Base-by-base conservation (phyloP, 2,329 filamentous ascomycete species). In the Trichoderma citrinoviride region DNA sequence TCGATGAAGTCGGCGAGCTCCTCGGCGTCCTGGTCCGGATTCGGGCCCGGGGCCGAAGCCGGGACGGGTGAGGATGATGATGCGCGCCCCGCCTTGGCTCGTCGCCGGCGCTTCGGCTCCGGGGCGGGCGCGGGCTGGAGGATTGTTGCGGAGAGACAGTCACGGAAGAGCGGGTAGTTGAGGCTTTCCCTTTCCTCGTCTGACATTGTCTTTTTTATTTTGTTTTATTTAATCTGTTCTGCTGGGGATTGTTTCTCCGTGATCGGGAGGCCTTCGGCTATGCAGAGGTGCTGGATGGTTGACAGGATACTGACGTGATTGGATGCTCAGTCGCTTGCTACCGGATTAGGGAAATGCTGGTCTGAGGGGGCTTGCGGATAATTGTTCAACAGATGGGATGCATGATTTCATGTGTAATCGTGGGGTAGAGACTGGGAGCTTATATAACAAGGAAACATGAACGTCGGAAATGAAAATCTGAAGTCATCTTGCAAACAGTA, bases 1-100 rank as follows among this genome's bases (percentile, higher is more conserved):
- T 93, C 88, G 61, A 91, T 87, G 76, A 96, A 96, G 1, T 96
- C 92, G 27, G 86, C 85, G 23, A 95, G 77, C 62, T 93, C 91
- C 69, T 90, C 88, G 5, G 84, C 85, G 69, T 85, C 73, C 33
- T 52, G 65, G n/a, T 67, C 65, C 25, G 57, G 66, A 50, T 66
- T 61, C 50, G 52, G 52, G 64, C 63, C 64, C 62, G 62, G 8
- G 40, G 64, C 61, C 67, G 66, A 25, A 66, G 2, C 5, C 19
- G 49, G 49, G 4, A 37, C 33, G 33, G 33, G 33, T 8, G 29
- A 8, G 12, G 33, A 37, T 3, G 33, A 37, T 14, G 65, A 41
- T 3, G 65, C 64, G 60, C 47, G 66, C 40, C 57, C 60, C 50
- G 63, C 61, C 64, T 72, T 73, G 49, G 68, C 67, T 61, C 73